Percentiles rank a stretch among this genome's conserved stretches.
Evolutionary conservation across 2,329 filamentous ascomycete genomes (phyloP).

Genomic region (Dendryphion nanum): DNA sequence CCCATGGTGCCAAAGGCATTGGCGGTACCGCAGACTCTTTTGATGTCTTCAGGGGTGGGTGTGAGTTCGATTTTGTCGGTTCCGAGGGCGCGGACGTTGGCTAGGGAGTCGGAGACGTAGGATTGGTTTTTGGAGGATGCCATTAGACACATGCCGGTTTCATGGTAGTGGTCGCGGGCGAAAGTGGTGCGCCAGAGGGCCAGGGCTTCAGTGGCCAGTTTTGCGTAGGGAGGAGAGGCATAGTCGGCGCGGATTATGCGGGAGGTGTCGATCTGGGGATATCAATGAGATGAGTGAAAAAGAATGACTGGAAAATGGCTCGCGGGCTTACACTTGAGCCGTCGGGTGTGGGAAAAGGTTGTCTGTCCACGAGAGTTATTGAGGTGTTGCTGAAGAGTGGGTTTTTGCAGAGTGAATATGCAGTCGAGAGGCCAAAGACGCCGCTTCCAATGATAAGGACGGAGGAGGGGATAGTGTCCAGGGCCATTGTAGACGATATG

Average conservation of each 20-base stretch:
- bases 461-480: no score
- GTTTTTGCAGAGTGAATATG: constrained; percentile 67
- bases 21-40: constrained; percentile 36
- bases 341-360: constrained; percentile 58
- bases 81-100: constrained; percentile 32
- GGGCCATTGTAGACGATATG: no score
- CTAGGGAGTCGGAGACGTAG: constrained; percentile 39
- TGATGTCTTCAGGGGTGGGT: constrained; percentile 38
- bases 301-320: constrained; percentile 4
- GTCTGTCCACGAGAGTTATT: constrained; percentile 59
- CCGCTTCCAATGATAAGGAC: constrained; percentile 53
- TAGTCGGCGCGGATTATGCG: constrained; percentile 75
- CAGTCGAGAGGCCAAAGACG: constrained; percentile 62
- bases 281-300: not conserved
- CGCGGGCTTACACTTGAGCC: constrained; percentile 52
- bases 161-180: constrained; percentile 66
- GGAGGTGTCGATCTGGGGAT: constrained; percentile 55
- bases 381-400: constrained; percentile 49
- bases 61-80: constrained; percentile 43
- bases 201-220: constrained; percentile 70
- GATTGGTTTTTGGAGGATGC: constrained; percentile 50
- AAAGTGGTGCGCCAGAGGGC: constrained; percentile 65
- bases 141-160: constrained; percentile 67
- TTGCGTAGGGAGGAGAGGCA: constrained; percentile 72
- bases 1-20: constrained; percentile 56